These are phyloP conservation scores for Anthracocystis panici-leucophaei DNA, from an alignment of 1,284 basidiomycete genomes.

Conservation along the genomic window DNA sequence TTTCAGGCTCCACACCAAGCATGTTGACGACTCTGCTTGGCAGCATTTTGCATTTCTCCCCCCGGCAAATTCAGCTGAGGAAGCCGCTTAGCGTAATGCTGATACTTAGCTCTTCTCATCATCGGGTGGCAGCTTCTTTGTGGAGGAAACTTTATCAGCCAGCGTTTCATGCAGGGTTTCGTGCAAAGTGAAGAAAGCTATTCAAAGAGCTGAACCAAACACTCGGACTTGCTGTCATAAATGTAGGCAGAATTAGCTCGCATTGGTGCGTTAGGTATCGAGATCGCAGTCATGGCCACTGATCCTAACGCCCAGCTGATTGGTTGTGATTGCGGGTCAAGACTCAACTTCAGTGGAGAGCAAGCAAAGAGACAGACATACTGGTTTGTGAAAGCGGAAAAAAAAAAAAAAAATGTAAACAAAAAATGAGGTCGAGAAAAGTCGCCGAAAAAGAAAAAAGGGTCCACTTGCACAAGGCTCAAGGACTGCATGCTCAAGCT, in stretches of 20 bases:
- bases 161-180: conserved; percentile 9
- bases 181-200: too few species aligned
- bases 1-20: conserved; percentile 3
- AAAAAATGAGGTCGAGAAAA: conserved; percentile 7
- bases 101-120: background rate
- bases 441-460: conserved; percentile 1
- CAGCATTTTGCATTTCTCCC: background rate
- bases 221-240: too few species aligned
- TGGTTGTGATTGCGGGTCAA: too few species aligned
- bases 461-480: background rate
- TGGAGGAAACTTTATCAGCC: too few species aligned
- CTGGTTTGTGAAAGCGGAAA: background rate
- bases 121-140: background rate
- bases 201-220: too few species aligned
- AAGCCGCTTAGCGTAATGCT: conserved; percentile 16
- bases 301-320: too few species aligned
- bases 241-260: too few species aligned
- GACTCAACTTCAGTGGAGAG: too few species aligned
- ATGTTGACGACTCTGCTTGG: background rate
- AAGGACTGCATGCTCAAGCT: background rate
- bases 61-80: background rate
- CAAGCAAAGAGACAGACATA: background rate
- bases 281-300: too few species aligned
- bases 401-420: background rate
- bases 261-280: too few species aligned